Conservation (phyloP, 2,329 filamentous ascomycete species). For the Fusarium clavum region DNA sequence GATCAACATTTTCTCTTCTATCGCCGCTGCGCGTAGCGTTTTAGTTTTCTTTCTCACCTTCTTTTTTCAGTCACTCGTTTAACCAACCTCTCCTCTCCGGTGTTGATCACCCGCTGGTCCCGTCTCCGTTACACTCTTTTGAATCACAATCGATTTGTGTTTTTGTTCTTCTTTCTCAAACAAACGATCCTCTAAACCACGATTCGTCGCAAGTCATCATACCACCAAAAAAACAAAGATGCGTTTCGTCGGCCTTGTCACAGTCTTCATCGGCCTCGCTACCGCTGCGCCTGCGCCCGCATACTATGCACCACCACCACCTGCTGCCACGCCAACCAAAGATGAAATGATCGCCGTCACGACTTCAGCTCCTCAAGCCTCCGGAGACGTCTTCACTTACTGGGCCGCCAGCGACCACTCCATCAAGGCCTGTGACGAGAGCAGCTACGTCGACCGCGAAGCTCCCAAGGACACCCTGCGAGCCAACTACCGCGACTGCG, state of each 20-base stretch:
- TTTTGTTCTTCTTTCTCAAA: background rate
- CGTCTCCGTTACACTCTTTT: conserved; percentile 9
- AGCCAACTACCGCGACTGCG: conserved; percentile 49
- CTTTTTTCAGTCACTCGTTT: conserved; percentile 36
- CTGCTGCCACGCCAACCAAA: conserved; percentile 3
- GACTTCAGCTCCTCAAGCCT: conserved; percentile 18
- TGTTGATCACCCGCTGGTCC: conserved; percentile 36
- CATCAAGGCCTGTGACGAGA: conserved; percentile 45
- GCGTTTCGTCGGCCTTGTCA: conserved; percentile 23
- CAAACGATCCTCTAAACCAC: background rate
- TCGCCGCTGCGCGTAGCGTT: conserved; percentile 25
- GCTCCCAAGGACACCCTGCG: conserved; percentile 34
- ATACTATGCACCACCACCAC: background rate
- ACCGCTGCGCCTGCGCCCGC: conserved; percentile 29
- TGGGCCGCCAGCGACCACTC: conserved; percentile 44
- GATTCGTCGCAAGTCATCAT: background rate
- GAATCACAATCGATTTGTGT: conserved; percentile 17
- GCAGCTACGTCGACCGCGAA: conserved; percentile 36
- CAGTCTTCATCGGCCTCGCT: conserved; percentile 27
- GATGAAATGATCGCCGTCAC: conserved; percentile 35
- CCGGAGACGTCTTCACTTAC: conserved; percentile 30
- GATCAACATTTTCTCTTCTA: background rate
- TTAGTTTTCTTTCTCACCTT: background rate
- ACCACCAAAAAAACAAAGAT: conserved; percentile 20
- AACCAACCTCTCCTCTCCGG: conserved; percentile 7